Evolutionary conservation across 1,139 yeast species (phyloP), one percentile per base, ranked within the genome.

Genomic region (Taphrina sp.): DNA sequence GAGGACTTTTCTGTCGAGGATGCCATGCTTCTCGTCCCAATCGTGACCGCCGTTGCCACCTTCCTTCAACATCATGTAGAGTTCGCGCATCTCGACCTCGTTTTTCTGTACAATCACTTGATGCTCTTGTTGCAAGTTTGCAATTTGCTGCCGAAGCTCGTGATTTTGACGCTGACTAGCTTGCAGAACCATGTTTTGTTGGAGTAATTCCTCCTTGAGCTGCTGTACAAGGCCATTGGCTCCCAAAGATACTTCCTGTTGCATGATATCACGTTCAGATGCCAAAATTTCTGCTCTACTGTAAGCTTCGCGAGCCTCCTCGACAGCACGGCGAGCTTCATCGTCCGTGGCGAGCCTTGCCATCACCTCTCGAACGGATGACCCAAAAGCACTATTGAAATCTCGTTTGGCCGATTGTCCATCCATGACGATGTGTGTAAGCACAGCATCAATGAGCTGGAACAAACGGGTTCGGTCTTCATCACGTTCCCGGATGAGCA

Each of bases 271-370:
- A 56, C 94, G 77, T 67, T 90, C 96, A 0, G 95, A 94, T 38
- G 80, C 77, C 5, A 95, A 86, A 64, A 85, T 89, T 64, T 85
- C 95, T 0, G 87, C 85, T 39, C 77, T 75, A 63, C 80, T 82
- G 45, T 79, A 79, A 42, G 83, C 77, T 26, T 78, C 82, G 61
- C 82, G 82, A 16, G 84, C 82, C 62, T 90, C 96, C 44, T 77
- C 70, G 56, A 85, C 74, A 0, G 96, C 95, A 58, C 83, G 77
- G 56, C 85, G 75, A 19, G 95, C 96, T 69, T 85, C 85, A 60
- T 89, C 96, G 69, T 92, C 98, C 0, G 96, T 87, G 63, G 83
- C 83, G 69, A 90, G 77, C n/a, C 89, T 78, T 54, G 88, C 81
- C 60, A 81, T 77, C 56, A 92, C 75, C 60, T 84, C 76, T 65